phyloP scores from a whole-genome alignment of 2,329 filamentous ascomycete genomes.

The Lojkania enalia region DNA sequence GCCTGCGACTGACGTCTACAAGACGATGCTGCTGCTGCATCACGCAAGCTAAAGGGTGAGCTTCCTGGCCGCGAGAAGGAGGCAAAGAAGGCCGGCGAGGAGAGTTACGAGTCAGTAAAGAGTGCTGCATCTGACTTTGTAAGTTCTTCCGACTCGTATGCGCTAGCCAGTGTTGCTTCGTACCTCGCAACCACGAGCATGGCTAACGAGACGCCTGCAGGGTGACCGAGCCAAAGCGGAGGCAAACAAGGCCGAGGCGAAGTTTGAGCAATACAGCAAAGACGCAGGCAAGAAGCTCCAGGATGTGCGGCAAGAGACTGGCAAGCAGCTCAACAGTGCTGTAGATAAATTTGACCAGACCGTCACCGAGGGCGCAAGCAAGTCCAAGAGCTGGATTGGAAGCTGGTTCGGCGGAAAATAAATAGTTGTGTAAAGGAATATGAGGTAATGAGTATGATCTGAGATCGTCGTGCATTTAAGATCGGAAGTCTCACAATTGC shows the following conservation, averaged over 20 bases:
- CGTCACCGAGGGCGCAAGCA: constrained; percentile 74
- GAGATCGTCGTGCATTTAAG: too few relatives aligned
- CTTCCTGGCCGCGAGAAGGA: constrained; percentile 65
- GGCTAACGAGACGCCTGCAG: constrained; percentile 30
- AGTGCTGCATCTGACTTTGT: constrained; percentile 40
- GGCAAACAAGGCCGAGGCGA: constrained; percentile 65
- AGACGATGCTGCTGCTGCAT: constrained; percentile 78
- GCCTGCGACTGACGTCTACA: constrained; percentile 19
- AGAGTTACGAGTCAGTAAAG: constrained; percentile 45
- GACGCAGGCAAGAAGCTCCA: constrained; percentile 65
- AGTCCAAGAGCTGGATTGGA: constrained; percentile 82
- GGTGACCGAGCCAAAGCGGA: constrained; percentile 49
- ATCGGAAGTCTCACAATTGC: too few relatives aligned
- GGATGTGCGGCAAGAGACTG: constrained; percentile 66
- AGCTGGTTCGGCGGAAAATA: constrained; percentile 76
- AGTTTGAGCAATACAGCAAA: constrained; percentile 55
- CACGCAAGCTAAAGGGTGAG: constrained; percentile 67
- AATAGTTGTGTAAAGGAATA: too few relatives aligned
- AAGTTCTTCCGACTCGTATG: not conserved
- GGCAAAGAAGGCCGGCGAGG: constrained; percentile 66
- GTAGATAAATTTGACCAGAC: constrained; percentile 81
- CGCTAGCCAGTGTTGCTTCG: not conserved
- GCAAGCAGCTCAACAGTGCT: constrained; percentile 53
- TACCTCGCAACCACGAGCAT: not conserved
- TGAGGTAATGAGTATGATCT: too few relatives aligned